phyloP scores from a whole-genome alignment of 2,329 filamentous ascomycete species.

The Xylaria sp. region DNA sequence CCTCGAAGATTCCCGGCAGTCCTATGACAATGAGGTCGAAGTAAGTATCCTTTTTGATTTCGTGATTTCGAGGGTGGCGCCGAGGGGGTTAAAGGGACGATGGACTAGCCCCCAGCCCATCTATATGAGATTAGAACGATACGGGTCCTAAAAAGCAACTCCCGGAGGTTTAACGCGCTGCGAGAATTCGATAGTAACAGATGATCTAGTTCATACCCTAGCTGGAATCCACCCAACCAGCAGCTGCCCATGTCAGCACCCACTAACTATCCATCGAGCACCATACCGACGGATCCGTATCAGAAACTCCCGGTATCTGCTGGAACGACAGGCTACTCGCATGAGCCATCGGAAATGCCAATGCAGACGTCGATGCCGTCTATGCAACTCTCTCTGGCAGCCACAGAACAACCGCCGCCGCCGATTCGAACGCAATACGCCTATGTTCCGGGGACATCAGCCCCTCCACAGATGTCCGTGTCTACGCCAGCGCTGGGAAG shows the following conservation, averaged over 20 bases:
- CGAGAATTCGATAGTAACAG: constrained; percentile 45
- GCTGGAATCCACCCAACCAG: constrained; percentile 62
- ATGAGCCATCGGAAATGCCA: constrained; percentile 65
- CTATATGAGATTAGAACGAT: constrained; percentile 6
- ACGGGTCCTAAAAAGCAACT: not conserved
- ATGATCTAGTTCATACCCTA: constrained; percentile 63
- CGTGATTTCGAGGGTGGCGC: not conserved
- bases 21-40: constrained; percentile 68
- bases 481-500: constrained; percentile 50
- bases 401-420: constrained; percentile 58
- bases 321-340: constrained; percentile 58
- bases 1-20: constrained; percentile 65
- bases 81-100: not conserved
- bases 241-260: constrained; percentile 59
- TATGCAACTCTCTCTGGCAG: constrained; percentile 62
- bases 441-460: constrained; percentile 63
- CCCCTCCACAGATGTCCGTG: constrained; percentile 62
- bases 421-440: constrained; percentile 65
- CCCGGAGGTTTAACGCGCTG: not conserved
- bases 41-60: constrained; percentile 55
- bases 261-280: constrained; percentile 61
- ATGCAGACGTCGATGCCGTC: constrained; percentile 66
- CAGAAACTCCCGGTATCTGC: constrained; percentile 65
- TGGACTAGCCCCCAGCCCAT: no score
- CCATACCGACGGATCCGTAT: constrained; percentile 63